Evolutionary conservation across 768 basidiomycete species (phyloP).

Genomic region (Amanita jacksonii): DNA sequence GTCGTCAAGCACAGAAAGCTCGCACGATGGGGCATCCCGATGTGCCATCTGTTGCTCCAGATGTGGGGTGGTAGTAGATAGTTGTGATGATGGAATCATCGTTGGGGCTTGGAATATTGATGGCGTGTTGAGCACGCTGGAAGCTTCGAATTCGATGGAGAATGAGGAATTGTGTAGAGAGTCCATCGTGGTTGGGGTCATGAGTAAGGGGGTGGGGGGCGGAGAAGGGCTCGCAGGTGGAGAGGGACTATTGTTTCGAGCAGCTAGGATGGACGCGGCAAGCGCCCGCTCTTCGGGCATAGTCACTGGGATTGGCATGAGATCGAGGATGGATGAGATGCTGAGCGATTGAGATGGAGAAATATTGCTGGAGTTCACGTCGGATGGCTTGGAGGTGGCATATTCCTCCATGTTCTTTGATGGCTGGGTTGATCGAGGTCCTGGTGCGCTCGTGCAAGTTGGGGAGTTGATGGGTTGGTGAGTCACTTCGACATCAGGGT

Average conservation of each 20-base stretch:
- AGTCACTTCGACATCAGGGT: too few species aligned
- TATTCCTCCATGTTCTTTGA: neutral
- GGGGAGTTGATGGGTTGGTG: too few species aligned
- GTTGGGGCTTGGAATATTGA: neutral
- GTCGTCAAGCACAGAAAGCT: neutral
- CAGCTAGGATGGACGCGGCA: conserved; percentile 3
- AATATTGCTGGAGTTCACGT: neutral
- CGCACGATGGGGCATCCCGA: neutral
- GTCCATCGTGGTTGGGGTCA: neutral
- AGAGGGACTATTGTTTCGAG: neutral
- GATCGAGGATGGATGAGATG: conserved; percentile 4
- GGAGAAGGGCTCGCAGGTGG: neutral
- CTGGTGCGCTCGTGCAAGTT: too few species aligned
- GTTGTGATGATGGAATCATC: neutral
- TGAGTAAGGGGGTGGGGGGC: too few species aligned
- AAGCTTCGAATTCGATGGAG: neutral
- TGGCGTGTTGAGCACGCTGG: conserved; percentile 2
- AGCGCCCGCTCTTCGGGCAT: conserved; percentile 1
- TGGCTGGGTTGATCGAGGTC: neutral
- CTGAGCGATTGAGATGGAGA: neutral
- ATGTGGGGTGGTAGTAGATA: neutral
- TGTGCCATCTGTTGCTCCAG: neutral
- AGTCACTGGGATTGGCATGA: conserved; percentile 4
- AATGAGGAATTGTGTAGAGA: neutral
- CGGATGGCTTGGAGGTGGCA: too few species aligned